Evolutionary conservation across 2,329 filamentous ascomycete genomes (phyloP).

Genomic region (Penicillium sp.): DNA sequence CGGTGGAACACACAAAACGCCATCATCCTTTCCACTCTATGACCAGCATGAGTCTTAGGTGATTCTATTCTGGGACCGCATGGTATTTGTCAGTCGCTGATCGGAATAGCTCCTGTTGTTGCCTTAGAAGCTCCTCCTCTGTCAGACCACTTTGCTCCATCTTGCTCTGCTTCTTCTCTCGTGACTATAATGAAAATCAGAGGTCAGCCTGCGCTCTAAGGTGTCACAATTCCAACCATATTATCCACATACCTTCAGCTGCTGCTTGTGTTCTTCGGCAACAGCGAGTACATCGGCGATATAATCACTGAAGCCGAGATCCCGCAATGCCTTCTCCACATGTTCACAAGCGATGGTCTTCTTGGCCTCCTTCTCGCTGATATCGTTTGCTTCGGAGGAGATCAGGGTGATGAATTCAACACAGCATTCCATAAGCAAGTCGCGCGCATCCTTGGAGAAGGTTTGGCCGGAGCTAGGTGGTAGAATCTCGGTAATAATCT

Average conservation of each 20-base stretch:
- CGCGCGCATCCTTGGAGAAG: slow-evolving; percentile 92
- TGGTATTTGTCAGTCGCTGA: slow-evolving; percentile 73
- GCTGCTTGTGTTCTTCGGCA: slow-evolving; percentile 87
- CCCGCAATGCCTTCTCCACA: slow-evolving; percentile 89
- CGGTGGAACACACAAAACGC: slow-evolving; percentile 25
- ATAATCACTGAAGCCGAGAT: slow-evolving; percentile 90
- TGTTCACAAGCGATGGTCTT: slow-evolving; percentile 99
- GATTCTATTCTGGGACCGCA: slow-evolving; percentile 44
- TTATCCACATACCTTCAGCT: slow-evolving; percentile 70
- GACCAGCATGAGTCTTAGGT: slow-evolving; percentile 31
- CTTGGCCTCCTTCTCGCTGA: slow-evolving; percentile 97
- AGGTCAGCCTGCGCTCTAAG: slow-evolving; percentile 11
- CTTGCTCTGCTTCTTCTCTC: slow-evolving; percentile 96
- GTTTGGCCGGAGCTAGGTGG: slow-evolving; percentile 72
- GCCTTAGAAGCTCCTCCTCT: slow-evolving; percentile 80
- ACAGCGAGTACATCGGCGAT: slow-evolving; percentile 83
- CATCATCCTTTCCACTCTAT: slow-evolving; percentile 29
- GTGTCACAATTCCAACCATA: not conserved
- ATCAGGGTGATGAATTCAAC: slow-evolving; percentile 99
- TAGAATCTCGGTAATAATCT: slow-evolving; percentile 93
- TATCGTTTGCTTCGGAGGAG: slow-evolving; percentile 98
- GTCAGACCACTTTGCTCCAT: slow-evolving; percentile 92
- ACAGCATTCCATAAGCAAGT: slow-evolving; percentile 95
- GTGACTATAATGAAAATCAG: slow-evolving; percentile 58
- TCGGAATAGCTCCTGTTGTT: slow-evolving; percentile 90